Evolutionary conservation across 352 stramenopile genomes (phyloP), one percentile per base, ranked within the genome.

Genomic region (Halophytophthora batemanensis): DNA sequence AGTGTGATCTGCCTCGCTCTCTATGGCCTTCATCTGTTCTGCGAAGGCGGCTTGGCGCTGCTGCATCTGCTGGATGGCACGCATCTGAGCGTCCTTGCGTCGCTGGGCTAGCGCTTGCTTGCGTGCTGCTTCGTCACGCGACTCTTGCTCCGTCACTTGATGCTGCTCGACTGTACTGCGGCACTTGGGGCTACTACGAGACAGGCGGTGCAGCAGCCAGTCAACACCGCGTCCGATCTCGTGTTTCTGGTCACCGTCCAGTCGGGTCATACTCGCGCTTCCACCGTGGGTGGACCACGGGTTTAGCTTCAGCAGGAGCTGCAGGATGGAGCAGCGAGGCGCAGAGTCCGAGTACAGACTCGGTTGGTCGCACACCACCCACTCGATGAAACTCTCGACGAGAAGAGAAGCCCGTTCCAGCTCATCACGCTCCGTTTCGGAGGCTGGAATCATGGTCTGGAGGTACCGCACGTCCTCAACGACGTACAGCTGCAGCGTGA

Each of bases 201-300:
- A 74, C 6, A 90, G 45, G 0, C 82, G 67, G 52, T 87, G 82
- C n/a, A 90, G 49, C 13, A 92, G 48, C 82, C 82, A 92, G 52
- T 92, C 82, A 25, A 92, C 70, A 0, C 76, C 82, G 37, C 82
- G 78, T 15, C 82, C 82, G 43, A 90, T 84, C 59, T 92, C 82
- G 51, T 92, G 82, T 50, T 92, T 92, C 45, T 90, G 82, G 53
- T 92, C 82, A 11, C 82, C 82, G 38, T 92, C 82, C 21, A 92
- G 46, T 29, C 77, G 78, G 14, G 78, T 74, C 64, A 74, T 79
- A 17, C 70, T 78, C 29, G 64, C 68, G 43, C 69, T 77, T 25
- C 74, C 65, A 36, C 68, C 67, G 19, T 74, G 72, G 8, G 67
- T 71, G 0, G 77, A 77, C 82, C 82, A 92, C 21, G 82, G 82